A percentile compares a stretch with the other conserved stretches of the same genome.
Conservation (phyloP, 2,329 filamentous ascomycete genomes). For the Pezicula radicicola region DNA sequence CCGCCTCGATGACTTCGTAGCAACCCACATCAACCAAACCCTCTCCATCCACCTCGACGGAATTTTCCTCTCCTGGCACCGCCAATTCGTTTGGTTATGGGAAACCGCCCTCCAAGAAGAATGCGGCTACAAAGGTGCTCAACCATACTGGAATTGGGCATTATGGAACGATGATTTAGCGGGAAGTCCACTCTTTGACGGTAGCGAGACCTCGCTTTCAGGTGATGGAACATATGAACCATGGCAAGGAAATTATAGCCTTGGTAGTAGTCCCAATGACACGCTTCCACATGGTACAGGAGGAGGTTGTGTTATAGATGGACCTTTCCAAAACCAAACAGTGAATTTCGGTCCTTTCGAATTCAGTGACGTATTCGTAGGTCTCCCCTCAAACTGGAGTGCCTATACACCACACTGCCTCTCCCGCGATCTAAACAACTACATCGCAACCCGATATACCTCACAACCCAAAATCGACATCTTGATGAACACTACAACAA, state of each 20-base stretch:
- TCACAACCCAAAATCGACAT: background rate
- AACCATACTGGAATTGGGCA: background rate
- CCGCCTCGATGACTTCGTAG: constrained; percentile 35
- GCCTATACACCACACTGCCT: background rate
- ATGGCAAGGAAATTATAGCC: background rate
- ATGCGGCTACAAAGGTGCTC: constrained; percentile 28
- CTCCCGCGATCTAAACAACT: background rate
- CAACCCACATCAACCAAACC: constrained; percentile 33
- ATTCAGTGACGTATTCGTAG: background rate
- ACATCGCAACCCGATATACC: background rate
- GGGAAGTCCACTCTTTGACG: background rate
- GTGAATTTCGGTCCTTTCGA: background rate
- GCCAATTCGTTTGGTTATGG: constrained; percentile 34
- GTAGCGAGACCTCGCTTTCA: background rate
- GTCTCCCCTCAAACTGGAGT: background rate
- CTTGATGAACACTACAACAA: background rate
- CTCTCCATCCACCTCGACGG: constrained; percentile 29
- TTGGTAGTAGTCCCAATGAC: background rate
- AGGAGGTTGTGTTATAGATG: background rate
- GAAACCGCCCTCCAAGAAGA: constrained; percentile 35
- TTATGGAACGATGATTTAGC: background rate
- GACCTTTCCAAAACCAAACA: background rate
- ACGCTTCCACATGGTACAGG: background rate
- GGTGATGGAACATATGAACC: background rate
- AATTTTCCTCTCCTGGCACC: constrained; percentile 38